Percentiles rank a stretch among this genome's conserved stretches.
phyloP scores from a whole-genome alignment of 164 flowering plant species.

The Vitis rupestris region DNA sequence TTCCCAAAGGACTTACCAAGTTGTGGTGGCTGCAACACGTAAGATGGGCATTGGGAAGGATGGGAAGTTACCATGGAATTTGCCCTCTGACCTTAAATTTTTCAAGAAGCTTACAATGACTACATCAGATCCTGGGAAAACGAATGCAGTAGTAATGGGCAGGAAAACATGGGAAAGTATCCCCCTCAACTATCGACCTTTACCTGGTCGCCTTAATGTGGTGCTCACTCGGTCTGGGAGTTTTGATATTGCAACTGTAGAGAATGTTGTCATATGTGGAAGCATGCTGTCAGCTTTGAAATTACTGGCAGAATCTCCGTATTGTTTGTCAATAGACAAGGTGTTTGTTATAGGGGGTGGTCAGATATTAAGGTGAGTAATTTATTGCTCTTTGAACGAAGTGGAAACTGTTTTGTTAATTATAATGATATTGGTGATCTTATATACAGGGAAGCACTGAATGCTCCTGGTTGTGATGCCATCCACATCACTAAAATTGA shows the following conservation, averaged over 20 bases:
- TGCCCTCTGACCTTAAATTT: slow-evolving; percentile 64
- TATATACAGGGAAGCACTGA: slow-evolving; percentile 60
- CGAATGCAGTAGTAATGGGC: slow-evolving; percentile 78
- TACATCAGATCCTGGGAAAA: slow-evolving; percentile 56
- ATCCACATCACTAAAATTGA: slow-evolving; percentile 71
- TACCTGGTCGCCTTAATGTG: slow-evolving; percentile 72
- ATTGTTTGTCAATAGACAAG: slow-evolving; percentile 53
- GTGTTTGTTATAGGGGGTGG: slow-evolving; percentile 79
- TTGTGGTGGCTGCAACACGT: slow-evolving; percentile 69
- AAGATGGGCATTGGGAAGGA: slow-evolving; percentile 71
- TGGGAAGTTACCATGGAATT: slow-evolving; percentile 72
- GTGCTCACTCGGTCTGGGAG: slow-evolving; percentile 65
- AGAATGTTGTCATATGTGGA: slow-evolving; percentile 63
- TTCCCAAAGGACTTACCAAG: slow-evolving; percentile 54
- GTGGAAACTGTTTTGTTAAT: not conserved
- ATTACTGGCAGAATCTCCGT: slow-evolving; percentile 52
- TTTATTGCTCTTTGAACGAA: slow-evolving; percentile 2
- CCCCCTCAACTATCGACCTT: slow-evolving; percentile 49
- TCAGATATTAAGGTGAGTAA: slow-evolving; percentile 48
- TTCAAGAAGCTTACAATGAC: slow-evolving; percentile 57
- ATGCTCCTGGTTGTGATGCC: slow-evolving; percentile 64
- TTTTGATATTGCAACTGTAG: slow-evolving; percentile 42
- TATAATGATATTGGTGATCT: slow-evolving; percentile 1
- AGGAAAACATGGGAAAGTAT: slow-evolving; percentile 83
- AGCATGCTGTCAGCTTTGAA: slow-evolving; percentile 62